Evolutionary conservation across 2,329 filamentous ascomycete species (phyloP).

Genomic region (Tolypocladium pustulatum): DNA sequence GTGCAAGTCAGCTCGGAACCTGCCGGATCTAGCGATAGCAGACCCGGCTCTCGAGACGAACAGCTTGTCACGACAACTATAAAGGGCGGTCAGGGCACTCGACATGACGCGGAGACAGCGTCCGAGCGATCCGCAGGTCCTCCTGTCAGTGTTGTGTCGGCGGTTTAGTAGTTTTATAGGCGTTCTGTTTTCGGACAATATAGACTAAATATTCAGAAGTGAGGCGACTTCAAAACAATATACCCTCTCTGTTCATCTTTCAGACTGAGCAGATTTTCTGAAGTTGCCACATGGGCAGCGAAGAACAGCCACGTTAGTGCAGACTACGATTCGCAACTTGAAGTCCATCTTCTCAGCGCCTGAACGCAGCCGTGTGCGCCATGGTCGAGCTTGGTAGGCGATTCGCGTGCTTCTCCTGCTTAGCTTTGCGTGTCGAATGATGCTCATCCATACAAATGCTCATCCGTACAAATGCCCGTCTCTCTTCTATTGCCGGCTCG

Average conservation of each 20-base stretch:
- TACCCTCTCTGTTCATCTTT: neutral
- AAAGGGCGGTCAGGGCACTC: neutral
- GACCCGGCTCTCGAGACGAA: neutral
- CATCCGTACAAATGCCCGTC: too few species aligned
- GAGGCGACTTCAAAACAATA: neutral
- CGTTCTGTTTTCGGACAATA: neutral
- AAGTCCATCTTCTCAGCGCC: too few species aligned
- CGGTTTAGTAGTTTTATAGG: neutral
- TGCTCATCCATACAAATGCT: too few species aligned
- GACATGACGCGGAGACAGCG: neutral
- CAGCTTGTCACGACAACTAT: slow-evolving; percentile 3
- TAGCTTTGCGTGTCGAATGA: too few species aligned
- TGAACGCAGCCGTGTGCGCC: too few species aligned
- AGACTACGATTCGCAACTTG: too few species aligned
- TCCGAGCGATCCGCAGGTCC: neutral
- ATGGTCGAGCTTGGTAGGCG: too few species aligned
- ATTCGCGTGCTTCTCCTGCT: too few species aligned
- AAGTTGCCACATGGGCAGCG: too few species aligned
- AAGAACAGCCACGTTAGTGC: too few species aligned
- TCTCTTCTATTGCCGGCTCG: too few species aligned
- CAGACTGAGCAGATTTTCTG: too few species aligned
- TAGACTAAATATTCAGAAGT: neutral
- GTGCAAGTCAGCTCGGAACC: slow-evolving; percentile 15
- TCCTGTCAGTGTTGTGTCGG: neutral
- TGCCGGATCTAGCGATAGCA: neutral